phyloP scores from a whole-genome alignment of 495 filamentous ascomycete genomes.

The Daldinia decipiens region DNA sequence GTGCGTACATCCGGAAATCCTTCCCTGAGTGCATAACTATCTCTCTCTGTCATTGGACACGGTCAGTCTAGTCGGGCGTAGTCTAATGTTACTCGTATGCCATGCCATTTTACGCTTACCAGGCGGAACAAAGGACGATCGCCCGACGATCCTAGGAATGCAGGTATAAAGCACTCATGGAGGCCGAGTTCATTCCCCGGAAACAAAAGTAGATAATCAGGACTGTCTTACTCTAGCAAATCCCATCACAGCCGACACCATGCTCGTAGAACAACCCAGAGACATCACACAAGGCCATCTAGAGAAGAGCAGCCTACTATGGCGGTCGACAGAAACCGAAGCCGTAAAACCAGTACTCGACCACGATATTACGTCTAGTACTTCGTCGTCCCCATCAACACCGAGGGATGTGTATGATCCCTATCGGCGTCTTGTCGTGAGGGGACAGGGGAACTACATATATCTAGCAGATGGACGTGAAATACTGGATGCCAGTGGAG shows the following conservation, averaged over 20 bases:
- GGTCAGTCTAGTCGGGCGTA: slow-evolving; percentile 22
- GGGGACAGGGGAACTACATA: slow-evolving; percentile 52
- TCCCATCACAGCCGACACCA: slow-evolving; percentile 1
- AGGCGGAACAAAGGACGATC: slow-evolving; percentile 14
- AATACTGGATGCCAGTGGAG: slow-evolving; percentile 70
- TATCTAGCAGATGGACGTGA: slow-evolving; percentile 67
- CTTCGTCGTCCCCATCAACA: background rate
- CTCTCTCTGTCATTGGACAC: slow-evolving; percentile 28
- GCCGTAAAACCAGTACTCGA: slow-evolving; percentile 4
- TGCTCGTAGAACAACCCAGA: slow-evolving; percentile 21
- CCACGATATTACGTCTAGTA: slow-evolving; percentile 11
- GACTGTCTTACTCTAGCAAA: background rate
- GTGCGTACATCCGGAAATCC: slow-evolving; percentile 17
- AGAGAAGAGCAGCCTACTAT: slow-evolving; percentile 4
- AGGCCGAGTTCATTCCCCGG: slow-evolving; percentile 2
- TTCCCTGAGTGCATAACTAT: slow-evolving; percentile 18
- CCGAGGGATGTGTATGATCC: background rate
- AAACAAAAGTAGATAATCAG: slow-evolving; percentile 12
- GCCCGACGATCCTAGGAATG: slow-evolving; percentile 7
- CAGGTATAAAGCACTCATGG: slow-evolving; percentile 14
- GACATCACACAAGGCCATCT: slow-evolving; percentile 10
- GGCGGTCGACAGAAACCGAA: slow-evolving; percentile 9
- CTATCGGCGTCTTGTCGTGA: slow-evolving; percentile 29
- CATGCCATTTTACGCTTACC: slow-evolving; percentile 7
- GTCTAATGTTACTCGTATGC: slow-evolving; percentile 16